Conservation (phyloP, 2,329 filamentous ascomycete genomes). For the Apiospora malaysiana region DNA sequence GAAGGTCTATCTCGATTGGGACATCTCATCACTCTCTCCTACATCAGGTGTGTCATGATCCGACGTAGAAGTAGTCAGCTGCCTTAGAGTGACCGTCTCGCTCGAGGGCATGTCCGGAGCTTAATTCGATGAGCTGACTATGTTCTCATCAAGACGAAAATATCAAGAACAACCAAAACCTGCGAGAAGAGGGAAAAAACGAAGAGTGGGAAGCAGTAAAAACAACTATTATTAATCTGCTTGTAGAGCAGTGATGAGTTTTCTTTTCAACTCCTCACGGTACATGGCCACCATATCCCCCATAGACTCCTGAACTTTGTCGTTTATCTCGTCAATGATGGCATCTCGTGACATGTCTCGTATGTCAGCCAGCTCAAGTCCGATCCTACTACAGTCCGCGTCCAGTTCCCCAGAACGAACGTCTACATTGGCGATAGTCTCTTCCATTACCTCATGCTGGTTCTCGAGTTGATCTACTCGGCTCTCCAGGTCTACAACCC, state of each 20-base stretch:
- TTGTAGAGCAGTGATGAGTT: conserved; percentile 1
- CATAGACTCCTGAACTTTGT: background rate
- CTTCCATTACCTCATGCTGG: background rate
- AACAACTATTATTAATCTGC: background rate
- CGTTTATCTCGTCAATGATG: background rate
- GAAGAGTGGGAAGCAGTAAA: background rate
- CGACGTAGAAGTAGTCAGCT: no score
- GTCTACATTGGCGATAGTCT: background rate
- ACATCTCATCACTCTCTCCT: no score
- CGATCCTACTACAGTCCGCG: background rate
- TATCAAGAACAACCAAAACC: no score
- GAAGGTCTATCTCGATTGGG: no score
- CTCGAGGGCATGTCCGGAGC: no score
- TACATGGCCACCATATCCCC: background rate
- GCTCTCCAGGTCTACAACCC: background rate
- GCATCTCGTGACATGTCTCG: conserved; percentile 5
- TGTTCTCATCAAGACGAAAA: no score
- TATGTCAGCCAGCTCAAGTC: background rate
- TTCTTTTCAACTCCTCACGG: background rate
- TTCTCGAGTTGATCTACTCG: background rate
- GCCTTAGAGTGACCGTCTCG: no score
- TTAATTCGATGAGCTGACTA: no score
- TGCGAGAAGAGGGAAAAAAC: background rate
- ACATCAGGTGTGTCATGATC: no score
- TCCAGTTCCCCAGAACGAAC: background rate